These are phyloP conservation scores for Aspergillus avenaceus DNA, from an alignment of 495 filamentous ascomycete species.

Conservation along the genomic window DNA sequence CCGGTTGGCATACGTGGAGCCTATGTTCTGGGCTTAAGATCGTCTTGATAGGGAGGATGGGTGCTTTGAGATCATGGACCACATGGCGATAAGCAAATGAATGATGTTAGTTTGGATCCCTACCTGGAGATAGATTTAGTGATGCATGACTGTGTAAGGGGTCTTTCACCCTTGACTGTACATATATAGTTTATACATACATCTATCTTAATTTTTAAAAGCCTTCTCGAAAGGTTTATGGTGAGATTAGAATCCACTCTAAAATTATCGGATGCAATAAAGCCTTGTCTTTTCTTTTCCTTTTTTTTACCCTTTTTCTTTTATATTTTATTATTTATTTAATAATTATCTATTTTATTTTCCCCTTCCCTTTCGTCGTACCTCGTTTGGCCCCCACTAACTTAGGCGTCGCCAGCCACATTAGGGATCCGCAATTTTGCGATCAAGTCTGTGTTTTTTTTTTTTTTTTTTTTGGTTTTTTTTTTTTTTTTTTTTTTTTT, in stretches of 20 bases:
- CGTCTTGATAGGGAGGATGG: conserved; percentile 16
- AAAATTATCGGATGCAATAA: neutral
- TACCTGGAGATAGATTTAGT: neutral
- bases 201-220: too few species aligned
- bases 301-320: too few species aligned
- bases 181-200: too few species aligned
- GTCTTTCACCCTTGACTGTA: too few species aligned
- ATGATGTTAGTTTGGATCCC: conserved; percentile 4
- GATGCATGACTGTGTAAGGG: too few species aligned
- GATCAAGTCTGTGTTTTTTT: neutral
- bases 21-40: conserved; percentile 11
- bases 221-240: neutral
- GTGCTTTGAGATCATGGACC: conserved; percentile 15
- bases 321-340: too few species aligned
- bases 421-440: conserved; percentile 6
- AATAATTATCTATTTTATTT: too few species aligned
- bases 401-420: conserved; percentile 12
- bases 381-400: conserved; percentile 11
- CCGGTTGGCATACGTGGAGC: conserved; percentile 13
- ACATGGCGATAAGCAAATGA: conserved; percentile 23
- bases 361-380: too few species aligned
- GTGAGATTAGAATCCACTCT: neutral
- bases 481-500: neutral
- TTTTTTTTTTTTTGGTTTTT: neutral
- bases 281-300: neutral